These are phyloP conservation scores for Monilinia laxa DNA, from an alignment of 2,329 filamentous ascomycete genomes.

Conservation along the genomic window DNA sequence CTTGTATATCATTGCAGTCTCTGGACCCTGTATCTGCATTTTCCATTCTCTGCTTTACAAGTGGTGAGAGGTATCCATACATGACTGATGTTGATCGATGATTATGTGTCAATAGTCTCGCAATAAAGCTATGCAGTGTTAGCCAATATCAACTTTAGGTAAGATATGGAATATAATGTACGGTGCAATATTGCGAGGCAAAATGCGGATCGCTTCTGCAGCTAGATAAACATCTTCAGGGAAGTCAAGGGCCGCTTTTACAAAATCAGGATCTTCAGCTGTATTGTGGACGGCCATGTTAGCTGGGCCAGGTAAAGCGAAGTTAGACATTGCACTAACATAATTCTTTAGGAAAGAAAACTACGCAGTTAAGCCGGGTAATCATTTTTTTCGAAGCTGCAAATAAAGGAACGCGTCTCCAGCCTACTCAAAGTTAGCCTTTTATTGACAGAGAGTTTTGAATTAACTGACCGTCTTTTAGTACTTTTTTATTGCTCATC, in stretches of 20 bases:
- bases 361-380: not conserved
- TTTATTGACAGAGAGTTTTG: not conserved
- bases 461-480: not conserved
- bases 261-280: not conserved
- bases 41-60: not conserved
- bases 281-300: not conserved
- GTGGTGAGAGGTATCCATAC: not conserved
- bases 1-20: not conserved
- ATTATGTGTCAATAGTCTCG: not conserved
- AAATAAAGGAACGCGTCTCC: not conserved
- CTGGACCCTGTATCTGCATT: not conserved
- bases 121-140: not conserved
- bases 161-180: not conserved
- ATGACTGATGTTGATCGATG: not conserved
- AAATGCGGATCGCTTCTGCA: slow-evolving; percentile 3
- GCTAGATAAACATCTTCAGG: slow-evolving; percentile 1
- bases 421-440: not conserved
- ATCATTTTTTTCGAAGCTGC: slow-evolving; percentile 1
- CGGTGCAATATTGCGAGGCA: slow-evolving; percentile 3
- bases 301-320: not conserved
- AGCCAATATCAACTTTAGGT: not conserved
- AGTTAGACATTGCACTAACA: not conserved
- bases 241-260: slow-evolving; percentile 10
- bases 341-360: slow-evolving; percentile 1
- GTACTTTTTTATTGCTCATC: not conserved